A percentile compares a stretch with the other conserved stretches of the same genome.
These are phyloP conservation scores for Neonectria magnoliae DNA, from an alignment of 2,329 filamentous ascomycete species.

Conservation along the genomic window DNA sequence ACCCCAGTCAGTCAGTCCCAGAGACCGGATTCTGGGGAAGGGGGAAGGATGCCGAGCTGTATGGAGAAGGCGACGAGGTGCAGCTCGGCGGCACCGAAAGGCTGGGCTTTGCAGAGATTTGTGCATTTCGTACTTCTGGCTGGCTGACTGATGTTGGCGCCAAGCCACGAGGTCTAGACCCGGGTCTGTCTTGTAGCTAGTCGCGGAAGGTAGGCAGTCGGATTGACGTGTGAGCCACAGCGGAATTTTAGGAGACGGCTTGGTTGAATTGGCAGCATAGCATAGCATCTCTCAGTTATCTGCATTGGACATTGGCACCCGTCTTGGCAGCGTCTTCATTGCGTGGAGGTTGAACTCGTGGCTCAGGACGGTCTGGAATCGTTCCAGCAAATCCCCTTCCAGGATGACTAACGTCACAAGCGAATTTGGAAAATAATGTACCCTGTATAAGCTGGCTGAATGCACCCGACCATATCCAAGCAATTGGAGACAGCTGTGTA, in stretches of 20 bases:
- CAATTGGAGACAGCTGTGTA: neutral
- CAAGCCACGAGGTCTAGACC: neutral
- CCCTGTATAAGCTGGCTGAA: constrained; percentile 2
- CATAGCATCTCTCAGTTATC: too few species aligned
- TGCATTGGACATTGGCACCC: neutral
- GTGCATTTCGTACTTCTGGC: neutral
- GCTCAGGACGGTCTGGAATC: neutral
- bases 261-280: too few species aligned
- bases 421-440: neutral
- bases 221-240: neutral
- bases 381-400: neutral
- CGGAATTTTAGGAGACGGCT: neutral
- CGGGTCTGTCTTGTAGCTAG: neutral
- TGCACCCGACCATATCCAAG: neutral
- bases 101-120: neutral
- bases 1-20: neutral
- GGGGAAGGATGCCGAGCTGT: neutral
- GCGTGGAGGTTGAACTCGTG: neutral
- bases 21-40: constrained; percentile 8
- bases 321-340: neutral
- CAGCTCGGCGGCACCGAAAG: constrained; percentile 10
- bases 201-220: too few species aligned
- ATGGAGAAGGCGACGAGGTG: neutral
- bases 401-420: neutral
- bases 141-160: neutral